Conservation (phyloP, 106 monocot species). For the Ottelia alismoides region DNA sequence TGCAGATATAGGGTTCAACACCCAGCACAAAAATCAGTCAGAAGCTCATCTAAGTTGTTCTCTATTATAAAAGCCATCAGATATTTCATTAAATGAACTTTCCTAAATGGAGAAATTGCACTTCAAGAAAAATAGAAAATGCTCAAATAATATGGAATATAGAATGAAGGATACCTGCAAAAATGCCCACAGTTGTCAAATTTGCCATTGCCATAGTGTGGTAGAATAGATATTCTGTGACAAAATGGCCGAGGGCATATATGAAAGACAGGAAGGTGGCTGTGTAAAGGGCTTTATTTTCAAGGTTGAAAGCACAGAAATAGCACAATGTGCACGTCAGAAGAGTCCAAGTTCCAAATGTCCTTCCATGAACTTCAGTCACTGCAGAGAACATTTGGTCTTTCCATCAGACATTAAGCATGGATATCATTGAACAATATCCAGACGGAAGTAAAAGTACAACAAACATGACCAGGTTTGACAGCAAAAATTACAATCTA, state of each 20-base stretch:
- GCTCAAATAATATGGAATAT: not conserved
- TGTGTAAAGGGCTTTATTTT: conserved; percentile 66
- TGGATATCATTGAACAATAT: no score
- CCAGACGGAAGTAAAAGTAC: no score
- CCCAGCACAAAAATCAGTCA: no score
- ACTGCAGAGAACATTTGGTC: conserved; percentile 69
- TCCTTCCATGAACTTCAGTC: conserved; percentile 96
- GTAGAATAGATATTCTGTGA: conserved; percentile 79
- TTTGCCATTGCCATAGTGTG: conserved; percentile 75
- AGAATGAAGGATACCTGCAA: conserved; percentile 48
- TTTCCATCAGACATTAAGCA: no score
- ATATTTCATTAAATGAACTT: no score
- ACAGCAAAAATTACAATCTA: no score
- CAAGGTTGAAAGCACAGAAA: conserved; percentile 88
- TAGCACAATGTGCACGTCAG: conserved; percentile 87
- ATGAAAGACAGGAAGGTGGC: conserved; percentile 85
- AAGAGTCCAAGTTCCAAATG: conserved; percentile 94
- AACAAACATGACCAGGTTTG: no score
- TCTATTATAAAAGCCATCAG: no score
- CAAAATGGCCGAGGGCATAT: conserved; percentile 88
- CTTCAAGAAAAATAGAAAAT: no score
- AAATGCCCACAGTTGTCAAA: conserved; percentile 77
- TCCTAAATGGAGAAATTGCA: no score
- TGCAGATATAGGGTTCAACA: no score
- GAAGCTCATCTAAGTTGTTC: no score